A percentile compares a stretch with the other conserved stretches of the same genome.
Evolutionary conservation across 495 filamentous ascomycete species (phyloP).

Genomic region (Aspergillus sclerotiicarbonarius): DNA sequence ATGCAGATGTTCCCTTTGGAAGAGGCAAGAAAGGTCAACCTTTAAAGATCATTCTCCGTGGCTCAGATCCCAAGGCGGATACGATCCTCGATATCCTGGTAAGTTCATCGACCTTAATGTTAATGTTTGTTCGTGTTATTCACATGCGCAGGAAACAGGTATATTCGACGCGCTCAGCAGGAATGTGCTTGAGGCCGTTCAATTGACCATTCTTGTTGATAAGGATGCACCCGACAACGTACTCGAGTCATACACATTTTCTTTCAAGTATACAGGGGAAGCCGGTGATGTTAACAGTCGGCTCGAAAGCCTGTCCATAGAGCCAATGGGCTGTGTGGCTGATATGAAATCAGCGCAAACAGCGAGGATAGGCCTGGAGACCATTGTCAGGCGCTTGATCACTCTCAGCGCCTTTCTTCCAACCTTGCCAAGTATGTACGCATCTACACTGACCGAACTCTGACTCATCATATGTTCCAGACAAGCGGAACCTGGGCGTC

Average conservation of each 20-base stretch:
- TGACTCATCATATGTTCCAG: conserved; percentile 17
- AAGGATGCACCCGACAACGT: conserved; percentile 34
- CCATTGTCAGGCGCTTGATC: conserved; percentile 37
- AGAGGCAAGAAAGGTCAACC: conserved; percentile 24
- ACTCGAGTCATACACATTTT: conserved; percentile 52
- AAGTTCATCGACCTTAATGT: conserved; percentile 2
- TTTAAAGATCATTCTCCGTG: conserved; percentile 34
- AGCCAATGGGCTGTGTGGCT: conserved; percentile 33
- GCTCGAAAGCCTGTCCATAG: conserved; percentile 33
- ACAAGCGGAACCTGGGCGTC: conserved; percentile 39
- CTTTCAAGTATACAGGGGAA: conserved; percentile 41
- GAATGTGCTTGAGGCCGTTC: conserved; percentile 40
- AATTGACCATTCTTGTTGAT: conserved; percentile 45
- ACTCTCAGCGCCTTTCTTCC: conserved; percentile 38
- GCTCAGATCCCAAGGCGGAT: conserved; percentile 36
- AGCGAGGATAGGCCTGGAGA: conserved; percentile 35
- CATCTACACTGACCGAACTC: neutral
- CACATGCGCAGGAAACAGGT: conserved; percentile 39
- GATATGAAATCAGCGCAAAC: conserved; percentile 33
- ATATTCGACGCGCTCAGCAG: conserved; percentile 45
- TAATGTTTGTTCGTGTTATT: neutral
- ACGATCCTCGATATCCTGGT: conserved; percentile 45
- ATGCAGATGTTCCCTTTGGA: conserved; percentile 18
- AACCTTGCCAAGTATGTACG: conserved; percentile 39
- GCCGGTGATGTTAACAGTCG: conserved; percentile 17